Conservation (phyloP, 2,329 filamentous ascomycete genomes). For the Penicillium sp. region DNA sequence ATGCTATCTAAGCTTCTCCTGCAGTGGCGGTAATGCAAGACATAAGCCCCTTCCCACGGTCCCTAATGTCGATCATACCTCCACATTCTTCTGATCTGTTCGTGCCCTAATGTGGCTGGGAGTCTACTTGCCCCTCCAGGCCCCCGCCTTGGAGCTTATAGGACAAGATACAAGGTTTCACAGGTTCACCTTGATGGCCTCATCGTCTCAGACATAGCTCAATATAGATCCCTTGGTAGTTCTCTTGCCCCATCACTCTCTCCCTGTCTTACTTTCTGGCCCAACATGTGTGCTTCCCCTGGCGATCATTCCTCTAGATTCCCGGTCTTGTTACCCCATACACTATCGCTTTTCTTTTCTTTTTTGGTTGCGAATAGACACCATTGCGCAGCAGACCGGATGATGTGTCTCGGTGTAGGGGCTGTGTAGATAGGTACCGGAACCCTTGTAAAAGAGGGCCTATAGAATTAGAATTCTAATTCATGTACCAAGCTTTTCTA, state of each 20-base stretch:
- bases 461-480: background rate
- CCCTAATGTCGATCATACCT: conserved; percentile 12
- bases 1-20: conserved; percentile 4
- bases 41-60: conserved; percentile 13
- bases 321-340: background rate
- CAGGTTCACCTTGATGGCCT: background rate
- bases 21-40: conserved; percentile 15
- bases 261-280: background rate
- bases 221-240: background rate
- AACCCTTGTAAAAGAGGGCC: background rate
- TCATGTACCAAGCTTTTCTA: background rate
- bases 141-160: background rate
- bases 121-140: conserved; percentile 11
- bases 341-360: background rate
- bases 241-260: background rate
- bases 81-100: background rate
- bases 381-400: background rate
- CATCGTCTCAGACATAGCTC: conserved; percentile 1
- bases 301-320: background rate
- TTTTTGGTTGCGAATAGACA: background rate
- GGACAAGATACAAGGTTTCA: conserved; percentile 2
- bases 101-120: conserved; percentile 15
- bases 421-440: background rate
- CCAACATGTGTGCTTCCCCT: background rate
- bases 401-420: too few relatives aligned